Evolutionary conservation across 257 asterid genomes (phyloP).

Genomic region (Marsdenia floribunda): DNA sequence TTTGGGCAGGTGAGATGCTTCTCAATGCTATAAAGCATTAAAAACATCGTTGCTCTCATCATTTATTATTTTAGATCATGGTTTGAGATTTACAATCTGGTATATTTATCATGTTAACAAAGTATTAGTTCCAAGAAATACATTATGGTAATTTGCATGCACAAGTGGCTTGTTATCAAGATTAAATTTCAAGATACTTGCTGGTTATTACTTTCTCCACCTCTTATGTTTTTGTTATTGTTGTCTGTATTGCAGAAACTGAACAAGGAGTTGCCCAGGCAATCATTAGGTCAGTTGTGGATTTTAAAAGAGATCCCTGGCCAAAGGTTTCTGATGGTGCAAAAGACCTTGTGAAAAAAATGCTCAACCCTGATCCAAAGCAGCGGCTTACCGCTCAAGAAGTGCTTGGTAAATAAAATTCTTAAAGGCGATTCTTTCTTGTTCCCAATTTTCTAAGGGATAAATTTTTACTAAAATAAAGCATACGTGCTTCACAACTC

Average conservation of each 20-base stretch:
- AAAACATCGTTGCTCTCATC: neutral
- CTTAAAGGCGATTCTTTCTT: neutral
- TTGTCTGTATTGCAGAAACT: conserved; percentile 28
- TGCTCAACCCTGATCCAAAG: conserved; percentile 49
- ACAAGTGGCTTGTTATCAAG: neutral
- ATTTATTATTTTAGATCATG: no score
- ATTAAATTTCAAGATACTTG: neutral
- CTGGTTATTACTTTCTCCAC: neutral
- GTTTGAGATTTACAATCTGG: neutral
- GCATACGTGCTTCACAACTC: neutral
- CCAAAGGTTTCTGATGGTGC: conserved; percentile 48
- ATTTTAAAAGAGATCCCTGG: conserved; percentile 49
- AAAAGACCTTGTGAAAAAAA: conserved; percentile 44
- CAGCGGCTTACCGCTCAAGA: conserved; percentile 46
- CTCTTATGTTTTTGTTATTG: neutral
- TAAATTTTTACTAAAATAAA: neutral
- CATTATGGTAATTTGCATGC: neutral
- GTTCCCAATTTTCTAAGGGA: neutral
- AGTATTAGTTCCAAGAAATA: neutral
- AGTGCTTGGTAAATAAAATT: conserved; percentile 32
- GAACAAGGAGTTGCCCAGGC: conserved; percentile 56
- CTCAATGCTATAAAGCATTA: neutral
- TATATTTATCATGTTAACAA: neutral
- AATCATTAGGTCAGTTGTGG: conserved; percentile 43
- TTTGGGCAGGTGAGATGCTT: conserved; percentile 42